phyloP scores from a whole-genome alignment of 495 filamentous ascomycete genomes.

The Parmelia sp. region DNA sequence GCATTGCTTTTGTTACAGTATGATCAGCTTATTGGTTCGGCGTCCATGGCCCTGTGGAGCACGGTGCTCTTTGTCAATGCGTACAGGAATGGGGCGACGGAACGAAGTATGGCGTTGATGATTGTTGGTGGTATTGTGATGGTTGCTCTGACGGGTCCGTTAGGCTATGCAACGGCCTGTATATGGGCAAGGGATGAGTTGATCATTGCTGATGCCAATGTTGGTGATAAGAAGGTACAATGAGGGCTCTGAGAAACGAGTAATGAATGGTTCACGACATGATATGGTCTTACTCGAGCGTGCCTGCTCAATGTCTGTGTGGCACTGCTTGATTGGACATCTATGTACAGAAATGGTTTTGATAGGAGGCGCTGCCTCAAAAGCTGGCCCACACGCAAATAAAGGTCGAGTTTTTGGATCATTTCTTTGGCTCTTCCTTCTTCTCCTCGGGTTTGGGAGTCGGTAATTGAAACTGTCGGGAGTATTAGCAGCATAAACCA shows the following conservation, averaged over 20 bases:
- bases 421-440: conserved; percentile 89
- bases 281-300: background rate
- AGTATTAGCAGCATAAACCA: background rate
- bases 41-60: conserved; percentile 50
- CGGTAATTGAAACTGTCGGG: conserved; percentile 72
- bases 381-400: background rate
- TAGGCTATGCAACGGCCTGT: conserved; percentile 42
- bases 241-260: background rate
- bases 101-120: conserved; percentile 29
- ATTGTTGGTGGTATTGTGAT: conserved; percentile 38
- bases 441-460: conserved; percentile 91
- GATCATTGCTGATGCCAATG: conserved; percentile 7
- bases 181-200: conserved; percentile 53
- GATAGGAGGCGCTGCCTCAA: background rate
- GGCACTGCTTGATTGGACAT: background rate
- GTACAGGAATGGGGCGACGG: conserved; percentile 35
- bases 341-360: conserved; percentile 4
- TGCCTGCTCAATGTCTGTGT: background rate
- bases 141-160: conserved; percentile 43
- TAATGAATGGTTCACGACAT: background rate
- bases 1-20: conserved; percentile 51
- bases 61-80: conserved; percentile 38
- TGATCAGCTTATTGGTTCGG: conserved; percentile 50
- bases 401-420: background rate
- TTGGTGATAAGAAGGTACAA: background rate